Evolutionary conservation across 495 filamentous ascomycete species (phyloP).

Genomic region (Trichoderma orchidacearum): DNA sequence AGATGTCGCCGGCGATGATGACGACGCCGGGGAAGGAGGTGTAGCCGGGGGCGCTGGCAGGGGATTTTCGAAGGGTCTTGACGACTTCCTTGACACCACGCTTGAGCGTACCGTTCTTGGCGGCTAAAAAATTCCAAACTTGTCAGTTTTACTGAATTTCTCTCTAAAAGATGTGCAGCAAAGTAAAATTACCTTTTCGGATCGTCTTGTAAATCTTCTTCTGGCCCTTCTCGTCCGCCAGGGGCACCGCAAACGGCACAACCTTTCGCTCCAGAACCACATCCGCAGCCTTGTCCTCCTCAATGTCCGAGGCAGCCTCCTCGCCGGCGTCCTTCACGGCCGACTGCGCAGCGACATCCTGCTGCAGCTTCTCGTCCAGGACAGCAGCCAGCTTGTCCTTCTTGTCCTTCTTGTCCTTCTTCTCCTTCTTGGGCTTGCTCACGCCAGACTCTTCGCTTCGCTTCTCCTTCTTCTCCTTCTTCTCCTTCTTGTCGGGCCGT

Average conservation of each 20-base stretch:
- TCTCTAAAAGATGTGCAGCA: too few relatives aligned
- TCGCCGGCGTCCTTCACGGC: conserved; percentile 27
- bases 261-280: conserved; percentile 18
- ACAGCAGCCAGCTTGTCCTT: conserved; percentile 44
- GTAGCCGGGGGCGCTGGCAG: conserved; percentile 38
- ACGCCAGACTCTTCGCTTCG: conserved; percentile 64
- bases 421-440: conserved; percentile 56
- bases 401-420: conserved; percentile 54
- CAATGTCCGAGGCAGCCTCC: conserved; percentile 18
- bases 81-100: conserved; percentile 97
- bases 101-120: conserved; percentile 84
- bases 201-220: conserved; percentile 92
- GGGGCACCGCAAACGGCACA: conserved; percentile 85
- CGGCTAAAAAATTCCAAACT: conserved; percentile 38
- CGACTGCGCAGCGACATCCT: conserved; percentile 34
- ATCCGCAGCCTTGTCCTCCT: conserved; percentile 39
- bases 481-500: conserved; percentile 45
- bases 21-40: conserved; percentile 56
- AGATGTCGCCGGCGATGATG: conserved; percentile 92
- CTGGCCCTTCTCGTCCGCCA: conserved; percentile 77
- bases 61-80: conserved; percentile 86
- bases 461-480: conserved; percentile 71
- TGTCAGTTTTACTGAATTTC: not conserved
- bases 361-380: conserved; percentile 27
- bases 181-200: conserved; percentile 90